Conservation (phyloP, 2,329 filamentous ascomycete genomes). For the Pseudopithomyces chartarum region DNA sequence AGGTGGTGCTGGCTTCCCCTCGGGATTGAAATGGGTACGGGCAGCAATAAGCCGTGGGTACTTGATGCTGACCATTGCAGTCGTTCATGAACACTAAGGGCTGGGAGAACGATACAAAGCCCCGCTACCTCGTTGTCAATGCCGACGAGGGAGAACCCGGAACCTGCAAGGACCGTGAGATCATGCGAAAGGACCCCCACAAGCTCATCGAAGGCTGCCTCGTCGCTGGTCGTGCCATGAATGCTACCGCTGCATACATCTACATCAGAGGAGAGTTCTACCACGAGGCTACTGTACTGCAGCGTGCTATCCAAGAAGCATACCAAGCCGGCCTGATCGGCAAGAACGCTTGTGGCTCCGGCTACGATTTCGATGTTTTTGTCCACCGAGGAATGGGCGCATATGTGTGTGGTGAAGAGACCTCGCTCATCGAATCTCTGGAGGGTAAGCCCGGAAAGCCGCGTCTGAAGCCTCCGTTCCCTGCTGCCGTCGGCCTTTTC, state of each 20-base stretch:
- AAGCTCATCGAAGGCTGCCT: conserved; percentile 98
- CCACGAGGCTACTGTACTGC: conserved; percentile 89
- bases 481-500: conserved; percentile 94
- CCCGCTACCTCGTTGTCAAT: conserved; percentile 96
- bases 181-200: conserved; percentile 99
- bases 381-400: conserved; percentile 96
- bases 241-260: conserved; percentile 97
- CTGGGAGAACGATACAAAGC: conserved; percentile 97
- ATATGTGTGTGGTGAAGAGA: conserved; percentile 98
- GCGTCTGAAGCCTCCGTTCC: conserved; percentile 97
- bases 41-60: conserved; percentile 5
- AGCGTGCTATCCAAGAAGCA: conserved; percentile 95
- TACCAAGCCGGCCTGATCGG: conserved; percentile 94
- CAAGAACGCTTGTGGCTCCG: conserved; percentile 96
- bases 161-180: conserved; percentile 99
- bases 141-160: conserved; percentile 98
- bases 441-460: conserved; percentile 99
- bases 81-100: conserved; percentile 99
- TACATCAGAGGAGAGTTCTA: conserved; percentile 99
- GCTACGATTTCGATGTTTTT: conserved; percentile 98
- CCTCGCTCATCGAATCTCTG: conserved; percentile 94
- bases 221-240: conserved; percentile 96
- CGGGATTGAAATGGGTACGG: conserved; percentile 95
- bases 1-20: conserved; percentile 97
- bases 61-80: conserved; percentile 53